These are phyloP conservation scores for Pleodorina starrii DNA, from an alignment of 139 green algal genomes.

Conservation along the genomic window DNA sequence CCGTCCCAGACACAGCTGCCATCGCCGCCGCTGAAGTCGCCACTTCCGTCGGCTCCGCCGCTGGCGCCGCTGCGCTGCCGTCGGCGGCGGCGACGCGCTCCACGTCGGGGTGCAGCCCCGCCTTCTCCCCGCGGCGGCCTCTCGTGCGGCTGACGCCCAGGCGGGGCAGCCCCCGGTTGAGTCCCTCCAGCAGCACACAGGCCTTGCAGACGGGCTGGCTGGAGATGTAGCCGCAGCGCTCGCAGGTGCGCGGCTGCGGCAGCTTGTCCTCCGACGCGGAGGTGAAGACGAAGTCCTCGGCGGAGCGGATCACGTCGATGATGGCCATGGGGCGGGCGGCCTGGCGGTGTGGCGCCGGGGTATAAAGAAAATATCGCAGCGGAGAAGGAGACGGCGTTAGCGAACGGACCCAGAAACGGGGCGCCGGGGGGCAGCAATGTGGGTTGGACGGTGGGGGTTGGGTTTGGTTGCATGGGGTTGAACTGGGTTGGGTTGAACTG, in stretches of 20 bases:
- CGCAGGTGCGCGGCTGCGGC: constrained; percentile 72
- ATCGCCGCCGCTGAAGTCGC: too few species aligned
- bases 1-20: too few species aligned
- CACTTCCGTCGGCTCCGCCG: not conserved
- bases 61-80: not conserved
- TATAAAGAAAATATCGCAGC: too few species aligned
- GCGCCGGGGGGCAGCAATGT: too few species aligned
- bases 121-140: not conserved
- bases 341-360: constrained; percentile 59
- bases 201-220: constrained; percentile 94
- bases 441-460: too few species aligned
- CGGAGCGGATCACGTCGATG: constrained; percentile 89
- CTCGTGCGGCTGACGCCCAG: constrained; percentile 68
- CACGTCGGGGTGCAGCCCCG: constrained; percentile 22
- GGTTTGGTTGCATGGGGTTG: too few species aligned
- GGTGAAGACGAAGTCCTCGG: constrained; percentile 77
- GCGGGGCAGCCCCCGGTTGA: constrained; percentile 83
- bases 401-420: too few species aligned
- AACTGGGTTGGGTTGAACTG: too few species aligned
- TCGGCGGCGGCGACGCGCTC: not conserved
- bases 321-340: constrained; percentile 84
- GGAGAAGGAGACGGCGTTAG: too few species aligned
- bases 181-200: constrained; percentile 89
- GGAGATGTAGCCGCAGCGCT: constrained; percentile 88
- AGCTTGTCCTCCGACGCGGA: not conserved